Conservation (phyloP, 352 stramenopile species). For the Globisporangium nagaii region DNA sequence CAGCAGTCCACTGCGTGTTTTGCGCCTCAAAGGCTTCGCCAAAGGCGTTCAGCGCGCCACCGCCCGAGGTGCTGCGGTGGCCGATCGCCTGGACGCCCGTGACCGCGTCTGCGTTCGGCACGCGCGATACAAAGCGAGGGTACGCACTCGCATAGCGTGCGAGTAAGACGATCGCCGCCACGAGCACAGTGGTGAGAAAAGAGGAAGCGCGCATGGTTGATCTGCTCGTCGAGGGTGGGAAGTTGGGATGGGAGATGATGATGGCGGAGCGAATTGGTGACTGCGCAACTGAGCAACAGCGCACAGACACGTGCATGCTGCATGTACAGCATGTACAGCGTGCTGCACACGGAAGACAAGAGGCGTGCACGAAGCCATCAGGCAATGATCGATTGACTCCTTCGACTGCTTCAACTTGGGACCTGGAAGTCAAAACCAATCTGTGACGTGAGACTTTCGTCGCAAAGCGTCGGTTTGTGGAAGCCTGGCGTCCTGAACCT, state of each 20-base stretch:
- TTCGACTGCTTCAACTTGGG: too few species aligned
- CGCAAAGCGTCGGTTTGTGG: background rate
- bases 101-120: constrained; percentile 56
- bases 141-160: constrained; percentile 6
- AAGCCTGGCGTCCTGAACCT: constrained; percentile 2
- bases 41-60: constrained; percentile 56
- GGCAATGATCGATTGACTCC: too few species aligned
- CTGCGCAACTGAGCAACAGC: too few species aligned
- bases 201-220: background rate
- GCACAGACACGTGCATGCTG: too few species aligned
- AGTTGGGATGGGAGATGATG: background rate
- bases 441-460: constrained; percentile 5
- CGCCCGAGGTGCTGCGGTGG: constrained; percentile 38
- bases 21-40: constrained; percentile 42
- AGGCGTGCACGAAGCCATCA: too few species aligned
- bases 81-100: constrained; percentile 47
- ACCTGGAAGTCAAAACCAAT: too few species aligned
- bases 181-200: background rate
- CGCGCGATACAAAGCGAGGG: constrained; percentile 41
- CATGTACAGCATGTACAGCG: too few species aligned
- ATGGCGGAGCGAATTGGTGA: background rate
- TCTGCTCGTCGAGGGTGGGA: background rate
- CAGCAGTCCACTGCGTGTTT: constrained; percentile 40
- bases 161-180: background rate
- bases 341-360: too few species aligned